Conservation (phyloP, 495 filamentous ascomycete species). For the Aspergillus conjunctus region DNA sequence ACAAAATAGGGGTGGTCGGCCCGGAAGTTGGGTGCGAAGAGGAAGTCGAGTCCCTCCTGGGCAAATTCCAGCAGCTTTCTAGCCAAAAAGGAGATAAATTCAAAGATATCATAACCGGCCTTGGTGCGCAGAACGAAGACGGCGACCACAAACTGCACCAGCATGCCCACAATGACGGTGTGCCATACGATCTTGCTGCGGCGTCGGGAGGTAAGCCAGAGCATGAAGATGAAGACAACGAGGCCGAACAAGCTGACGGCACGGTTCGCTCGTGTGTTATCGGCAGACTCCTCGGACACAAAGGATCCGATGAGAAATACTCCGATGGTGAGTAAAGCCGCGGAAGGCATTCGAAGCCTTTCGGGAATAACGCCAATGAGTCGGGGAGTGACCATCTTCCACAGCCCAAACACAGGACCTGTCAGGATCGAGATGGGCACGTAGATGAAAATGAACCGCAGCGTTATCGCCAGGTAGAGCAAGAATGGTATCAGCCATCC, state of each 20-base stretch:
- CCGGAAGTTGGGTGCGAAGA: constrained; percentile 57
- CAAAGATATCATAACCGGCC: constrained; percentile 83
- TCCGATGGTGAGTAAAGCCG: constrained; percentile 60
- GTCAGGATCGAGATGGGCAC: constrained; percentile 67
- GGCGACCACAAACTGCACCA: constrained; percentile 83
- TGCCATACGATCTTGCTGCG: constrained; percentile 62
- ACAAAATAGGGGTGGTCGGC: constrained; percentile 63
- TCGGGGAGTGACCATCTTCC: constrained; percentile 61
- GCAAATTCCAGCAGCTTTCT: constrained; percentile 72
- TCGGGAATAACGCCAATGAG: constrained; percentile 60
- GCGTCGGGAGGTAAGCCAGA: constrained; percentile 72
- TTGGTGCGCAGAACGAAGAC: constrained; percentile 81
- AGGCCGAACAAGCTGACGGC: constrained; percentile 81
- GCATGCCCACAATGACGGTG: constrained; percentile 86
- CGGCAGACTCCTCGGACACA: constrained; percentile 63
- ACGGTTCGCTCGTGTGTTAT: constrained; percentile 78
- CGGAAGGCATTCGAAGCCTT: constrained; percentile 59
- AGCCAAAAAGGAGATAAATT: constrained; percentile 74
- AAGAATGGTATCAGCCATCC: constrained; percentile 87
- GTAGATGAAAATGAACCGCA: constrained; percentile 74
- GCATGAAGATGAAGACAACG: constrained; percentile 63
- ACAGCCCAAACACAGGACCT: constrained; percentile 64
- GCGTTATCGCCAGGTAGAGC: constrained; percentile 70
- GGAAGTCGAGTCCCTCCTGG: constrained; percentile 65
- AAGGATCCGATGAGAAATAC: constrained; percentile 78